Evolutionary conservation across 108 stramenopile genomes (phyloP), one percentile per base, ranked within the genome.

Genomic region (Nitzschia inconspicua): DNA sequence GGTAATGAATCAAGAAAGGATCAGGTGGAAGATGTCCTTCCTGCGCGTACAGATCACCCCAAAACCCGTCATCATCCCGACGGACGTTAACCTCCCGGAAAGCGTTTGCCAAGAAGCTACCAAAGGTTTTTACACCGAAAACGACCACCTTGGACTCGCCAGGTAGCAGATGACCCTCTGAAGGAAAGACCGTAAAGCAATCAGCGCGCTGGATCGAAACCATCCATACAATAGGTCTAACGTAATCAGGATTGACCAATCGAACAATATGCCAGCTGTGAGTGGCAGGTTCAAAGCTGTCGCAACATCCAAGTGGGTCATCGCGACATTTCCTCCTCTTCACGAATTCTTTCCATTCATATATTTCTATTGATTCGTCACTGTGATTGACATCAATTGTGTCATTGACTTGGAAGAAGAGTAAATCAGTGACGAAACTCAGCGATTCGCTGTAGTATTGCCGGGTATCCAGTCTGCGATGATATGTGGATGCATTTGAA

Each of bases 1-100:
- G 80, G 48, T 87, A 87, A 3, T 81, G 82, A 29, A 87, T 76
- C 19, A 74, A 66, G 69, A 79, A 82, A 27, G 86, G 86, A 13
- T 72, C 78, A 39, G 51, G 54, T 9, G 86, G 86, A 18, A 79
- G 71, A 60, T 77, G 78, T 1, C 63, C 76, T 37, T 81, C 77
- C 22, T 56, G 44, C 3, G 73, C 63, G 34, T 77, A 67, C 36
- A 82, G 6, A 37, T 75, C 46, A 10, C 55, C 75, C 70, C 75
- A 70, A 19, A 53, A 47, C 7, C 70, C 49, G 41, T 78, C 76
- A 20, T 72, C 77, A 35, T 81, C 79, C 14, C 82, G 69, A 51
- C 74, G 76, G n/a, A 67, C 74, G 63, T 84, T 73, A 18, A 88
- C 19, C 25, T 60, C 53, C 53, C 80, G 77, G 37, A 71, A 76